These are phyloP conservation scores for Plectosphaerella plurivora DNA, from an alignment of 2,329 filamentous ascomycete species.

Conservation along the genomic window DNA sequence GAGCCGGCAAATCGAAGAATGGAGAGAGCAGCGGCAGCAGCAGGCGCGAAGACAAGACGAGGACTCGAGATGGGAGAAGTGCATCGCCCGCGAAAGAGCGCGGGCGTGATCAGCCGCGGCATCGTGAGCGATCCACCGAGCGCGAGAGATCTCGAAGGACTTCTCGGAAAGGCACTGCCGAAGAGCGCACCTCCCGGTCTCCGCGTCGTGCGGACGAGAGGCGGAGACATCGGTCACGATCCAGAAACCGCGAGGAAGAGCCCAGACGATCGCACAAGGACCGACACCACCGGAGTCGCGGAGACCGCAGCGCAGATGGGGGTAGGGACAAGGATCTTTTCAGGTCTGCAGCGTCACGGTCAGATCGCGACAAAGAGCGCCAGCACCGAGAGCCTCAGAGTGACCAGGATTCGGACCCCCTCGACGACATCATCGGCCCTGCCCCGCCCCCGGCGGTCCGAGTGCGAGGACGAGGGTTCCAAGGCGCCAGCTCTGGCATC, in stretches of 20 bases:
- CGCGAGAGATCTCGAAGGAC: too few species aligned
- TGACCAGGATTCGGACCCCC: constrained; percentile 60
- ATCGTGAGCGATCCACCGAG: too few species aligned
- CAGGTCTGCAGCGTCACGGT: not conserved
- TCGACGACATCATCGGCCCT: constrained; percentile 75
- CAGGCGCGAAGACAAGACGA: constrained; percentile 4
- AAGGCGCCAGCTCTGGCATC: constrained; percentile 60
- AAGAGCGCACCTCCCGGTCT: too few species aligned
- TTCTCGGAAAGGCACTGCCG: not conserved
- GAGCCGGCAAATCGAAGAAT: too few species aligned
- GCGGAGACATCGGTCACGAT: too few species aligned
- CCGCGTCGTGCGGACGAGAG: too few species aligned
- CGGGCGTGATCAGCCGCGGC: too few species aligned
- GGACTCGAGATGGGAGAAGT: not conserved
- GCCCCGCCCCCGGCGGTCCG: constrained; percentile 50
- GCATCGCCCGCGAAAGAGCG: not conserved
- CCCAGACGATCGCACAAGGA: not conserved
- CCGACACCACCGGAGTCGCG: not conserved
- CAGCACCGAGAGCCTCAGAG: not conserved
- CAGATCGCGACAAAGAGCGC: not conserved
- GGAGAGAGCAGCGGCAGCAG: constrained; percentile 10
- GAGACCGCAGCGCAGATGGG: not conserved
- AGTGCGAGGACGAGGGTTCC: constrained; percentile 67
- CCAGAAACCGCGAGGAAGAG: too few species aligned
- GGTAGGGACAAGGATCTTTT: not conserved